Evolutionary conservation across 1,139 yeast species (phyloP).

Genomic region (Suhomyces yuchorum): DNA sequence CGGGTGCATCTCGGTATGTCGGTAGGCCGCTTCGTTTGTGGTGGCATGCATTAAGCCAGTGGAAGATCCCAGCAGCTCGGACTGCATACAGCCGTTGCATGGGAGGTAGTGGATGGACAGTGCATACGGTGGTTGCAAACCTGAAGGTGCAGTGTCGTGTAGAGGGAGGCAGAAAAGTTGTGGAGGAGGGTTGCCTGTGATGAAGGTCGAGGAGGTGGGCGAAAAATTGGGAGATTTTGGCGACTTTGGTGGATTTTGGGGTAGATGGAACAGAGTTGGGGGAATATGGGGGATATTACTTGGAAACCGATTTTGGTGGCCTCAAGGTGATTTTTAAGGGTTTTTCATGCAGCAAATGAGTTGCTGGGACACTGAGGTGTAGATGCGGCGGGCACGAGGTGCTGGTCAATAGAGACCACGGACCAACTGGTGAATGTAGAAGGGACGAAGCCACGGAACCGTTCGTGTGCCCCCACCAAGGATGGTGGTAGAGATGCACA

Average conservation of each 20-base stretch:
- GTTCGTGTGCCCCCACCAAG: background rate
- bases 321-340: too few species aligned
- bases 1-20: background rate
- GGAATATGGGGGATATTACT: background rate
- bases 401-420: too few species aligned
- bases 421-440: too few species aligned
- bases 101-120: background rate
- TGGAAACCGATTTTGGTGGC: too few species aligned
- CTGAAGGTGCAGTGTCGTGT: background rate
- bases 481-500: background rate
- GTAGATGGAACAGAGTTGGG: background rate
- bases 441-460: background rate
- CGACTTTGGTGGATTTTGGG: background rate
- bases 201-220: background rate
- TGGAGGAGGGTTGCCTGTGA: background rate
- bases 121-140: slow-evolving; percentile 1
- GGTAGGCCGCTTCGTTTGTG: background rate
- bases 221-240: background rate
- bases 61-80: background rate
- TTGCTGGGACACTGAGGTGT: too few species aligned
- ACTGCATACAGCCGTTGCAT: background rate
- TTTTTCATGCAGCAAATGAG: too few species aligned
- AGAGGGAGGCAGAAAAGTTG: background rate
- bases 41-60: background rate
- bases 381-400: too few species aligned